Percentiles rank a stretch among this genome's conserved stretches.
These are phyloP conservation scores for Aspergillus luchuensis DNA, from an alignment of 2,329 filamentous ascomycete genomes.

Conservation along the genomic window DNA sequence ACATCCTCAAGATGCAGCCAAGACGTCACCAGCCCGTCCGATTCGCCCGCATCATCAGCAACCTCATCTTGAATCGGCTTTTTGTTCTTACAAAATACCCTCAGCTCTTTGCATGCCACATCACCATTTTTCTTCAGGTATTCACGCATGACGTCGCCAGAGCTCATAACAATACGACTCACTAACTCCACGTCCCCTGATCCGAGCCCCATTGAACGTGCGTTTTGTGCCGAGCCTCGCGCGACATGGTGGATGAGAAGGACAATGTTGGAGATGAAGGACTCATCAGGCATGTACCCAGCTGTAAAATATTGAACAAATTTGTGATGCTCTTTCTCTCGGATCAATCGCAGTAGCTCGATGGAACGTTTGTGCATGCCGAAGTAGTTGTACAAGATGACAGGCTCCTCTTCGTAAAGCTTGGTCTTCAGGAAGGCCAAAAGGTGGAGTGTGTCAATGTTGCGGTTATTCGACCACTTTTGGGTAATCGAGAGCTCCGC, in stretches of 20 bases:
- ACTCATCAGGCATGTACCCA: slow-evolving; percentile 30
- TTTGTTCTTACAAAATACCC: slow-evolving; percentile 31
- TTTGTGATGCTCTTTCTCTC: slow-evolving; percentile 29
- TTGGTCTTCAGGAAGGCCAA: slow-evolving; percentile 28
- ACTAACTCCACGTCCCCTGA: background rate
- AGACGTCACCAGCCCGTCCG: slow-evolving; percentile 15
- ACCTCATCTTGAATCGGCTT: slow-evolving; percentile 23
- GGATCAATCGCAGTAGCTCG: slow-evolving; percentile 29
- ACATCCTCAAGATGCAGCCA: slow-evolving; percentile 22
- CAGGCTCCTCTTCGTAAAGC: slow-evolving; percentile 31
- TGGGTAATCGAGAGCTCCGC: slow-evolving; percentile 9
- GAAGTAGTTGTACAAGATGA: slow-evolving; percentile 33
- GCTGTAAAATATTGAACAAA: slow-evolving; percentile 32
- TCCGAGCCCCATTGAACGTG: slow-evolving; percentile 18
- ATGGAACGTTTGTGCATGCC: slow-evolving; percentile 33
- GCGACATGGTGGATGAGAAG: slow-evolving; percentile 29
- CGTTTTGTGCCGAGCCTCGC: slow-evolving; percentile 22
- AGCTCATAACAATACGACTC: slow-evolving; percentile 30
- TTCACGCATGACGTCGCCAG: slow-evolving; percentile 28
- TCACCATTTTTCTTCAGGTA: slow-evolving; percentile 32
- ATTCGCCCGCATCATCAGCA: slow-evolving; percentile 15
- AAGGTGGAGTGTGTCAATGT: slow-evolving; percentile 27
- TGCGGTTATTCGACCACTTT: slow-evolving; percentile 26
- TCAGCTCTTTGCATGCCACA: slow-evolving; percentile 30
- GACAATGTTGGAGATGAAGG: slow-evolving; percentile 27